A percentile compares a stretch with the other conserved stretches of the same genome.
Conservation (phyloP, 2,329 filamentous ascomycete species). For the Exophiala aquamarina region DNA sequence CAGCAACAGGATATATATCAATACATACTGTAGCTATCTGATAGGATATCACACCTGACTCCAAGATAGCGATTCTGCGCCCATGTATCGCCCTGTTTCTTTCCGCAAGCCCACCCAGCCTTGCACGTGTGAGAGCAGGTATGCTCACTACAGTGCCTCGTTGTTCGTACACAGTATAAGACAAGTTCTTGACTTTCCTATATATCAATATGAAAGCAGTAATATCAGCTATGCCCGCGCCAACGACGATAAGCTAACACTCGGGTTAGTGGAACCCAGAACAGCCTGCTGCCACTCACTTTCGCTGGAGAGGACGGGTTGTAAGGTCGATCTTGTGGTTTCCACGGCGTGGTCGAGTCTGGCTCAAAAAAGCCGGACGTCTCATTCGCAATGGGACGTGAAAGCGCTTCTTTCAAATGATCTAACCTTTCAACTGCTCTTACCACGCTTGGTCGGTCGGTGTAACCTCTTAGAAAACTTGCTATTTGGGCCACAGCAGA, state of each 20-base stretch:
- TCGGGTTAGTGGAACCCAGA: background rate
- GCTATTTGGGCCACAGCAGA: too few species aligned
- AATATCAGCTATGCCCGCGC: constrained; percentile 12
- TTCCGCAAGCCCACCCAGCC: too few species aligned
- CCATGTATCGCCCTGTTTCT: constrained; percentile 19
- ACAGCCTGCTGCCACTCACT: constrained; percentile 4
- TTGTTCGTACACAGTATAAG: constrained; percentile 17
- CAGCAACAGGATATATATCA: too few species aligned
- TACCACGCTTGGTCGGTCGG: constrained; percentile 2
- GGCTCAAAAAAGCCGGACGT: background rate
- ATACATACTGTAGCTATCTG: constrained; percentile 44
- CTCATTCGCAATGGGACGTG: constrained; percentile 1
- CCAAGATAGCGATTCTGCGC: constrained; percentile 22
- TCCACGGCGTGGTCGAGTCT: constrained; percentile 8
- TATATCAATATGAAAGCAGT: constrained; percentile 17
- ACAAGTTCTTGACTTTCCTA: constrained; percentile 16
- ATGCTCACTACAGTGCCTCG: constrained; percentile 5
- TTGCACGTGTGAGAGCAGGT: too few species aligned
- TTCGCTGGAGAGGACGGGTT: constrained; percentile 15
- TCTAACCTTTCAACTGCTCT: constrained; percentile 11
- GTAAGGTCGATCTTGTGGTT: constrained; percentile 15
- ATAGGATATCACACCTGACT: constrained; percentile 40
- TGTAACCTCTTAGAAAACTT: too few species aligned
- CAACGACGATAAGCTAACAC: constrained; percentile 14
- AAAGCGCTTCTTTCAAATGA: constrained; percentile 12